Evolutionary conservation across 2,329 filamentous ascomycete genomes (phyloP).

Genomic region (Penicillium sp.): DNA sequence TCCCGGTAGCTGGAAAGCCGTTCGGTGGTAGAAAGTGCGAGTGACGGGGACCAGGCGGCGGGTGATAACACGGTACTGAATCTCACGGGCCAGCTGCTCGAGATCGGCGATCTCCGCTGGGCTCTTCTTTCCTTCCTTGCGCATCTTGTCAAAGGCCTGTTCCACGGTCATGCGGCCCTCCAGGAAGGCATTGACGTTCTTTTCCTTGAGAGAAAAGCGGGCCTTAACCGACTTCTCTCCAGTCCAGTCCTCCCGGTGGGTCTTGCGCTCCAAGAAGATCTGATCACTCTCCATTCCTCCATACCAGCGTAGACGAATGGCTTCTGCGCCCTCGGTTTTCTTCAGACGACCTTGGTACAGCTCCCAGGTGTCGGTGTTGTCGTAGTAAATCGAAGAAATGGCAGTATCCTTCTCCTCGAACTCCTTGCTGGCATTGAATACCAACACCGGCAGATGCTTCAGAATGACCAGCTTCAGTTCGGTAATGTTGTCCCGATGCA

Average conservation of each 20-base stretch:
- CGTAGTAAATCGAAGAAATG: slow-evolving; percentile 98
- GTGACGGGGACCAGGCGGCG: slow-evolving; percentile 87
- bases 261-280: slow-evolving; percentile 97
- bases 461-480: slow-evolving; percentile 97
- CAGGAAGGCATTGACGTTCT: slow-evolving; percentile 92
- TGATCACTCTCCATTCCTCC: slow-evolving; percentile 94
- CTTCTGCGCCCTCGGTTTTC: slow-evolving; percentile 97
- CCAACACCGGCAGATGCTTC: slow-evolving; percentile 94
- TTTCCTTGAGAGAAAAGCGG: slow-evolving; percentile 92
- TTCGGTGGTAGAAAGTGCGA: slow-evolving; percentile 96
- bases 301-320: slow-evolving; percentile 95
- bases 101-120: slow-evolving; percentile 88
- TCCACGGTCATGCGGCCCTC: slow-evolving; percentile 81
- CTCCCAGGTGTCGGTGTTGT: slow-evolving; percentile 92
- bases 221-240: slow-evolving; percentile 99
- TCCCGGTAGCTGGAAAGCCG: slow-evolving; percentile 94
- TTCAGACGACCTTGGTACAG: slow-evolving; percentile 92
- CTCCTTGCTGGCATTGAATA: slow-evolving; percentile 97
- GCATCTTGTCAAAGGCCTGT: slow-evolving; percentile 93
- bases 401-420: slow-evolving; percentile 89
- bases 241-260: slow-evolving; percentile 98
- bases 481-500: slow-evolving; percentile 96
- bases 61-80: slow-evolving; percentile 90
- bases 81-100: slow-evolving; percentile 84
- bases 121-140: slow-evolving; percentile 92